Base-by-base conservation (phyloP, 1,284 basidiomycete genomes). In the Fomitiporia mediterranea region DNA sequence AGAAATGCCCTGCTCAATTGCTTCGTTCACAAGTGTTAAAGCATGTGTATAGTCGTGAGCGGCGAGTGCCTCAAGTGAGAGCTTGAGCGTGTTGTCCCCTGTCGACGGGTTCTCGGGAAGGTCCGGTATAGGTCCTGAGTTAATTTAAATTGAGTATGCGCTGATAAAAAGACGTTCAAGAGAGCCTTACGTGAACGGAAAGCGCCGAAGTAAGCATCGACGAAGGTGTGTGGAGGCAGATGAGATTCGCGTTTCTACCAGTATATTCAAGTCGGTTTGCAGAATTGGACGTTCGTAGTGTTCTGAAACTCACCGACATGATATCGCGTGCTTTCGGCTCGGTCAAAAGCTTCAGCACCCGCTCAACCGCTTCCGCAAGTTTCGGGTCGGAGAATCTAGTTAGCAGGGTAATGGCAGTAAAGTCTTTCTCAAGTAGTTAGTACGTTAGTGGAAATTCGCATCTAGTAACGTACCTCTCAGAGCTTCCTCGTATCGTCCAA, bases 341-440 rank as follows among this genome's bases (percentile, higher is more conserved):
- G 0, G 95, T 82, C 35, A 97, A 74, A 64, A 87, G 86, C 74
- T 95, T 96, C 64, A 99, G 73, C 39, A 97, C 93, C 40, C 94
- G 85, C 72, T 99, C 97, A 11, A 99, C 93, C 1, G 90, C 77
- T 56, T 85, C 79, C 4, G 90, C 84, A 2, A 94, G 89, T 0
- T 75, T 67, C 63, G 90, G 84, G 67, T 96, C 94, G 68, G 86
- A 78, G 82, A 99, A 98, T 66, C 89, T 86, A 68, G 96, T 93
- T 44, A 99, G 80, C 62, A 99, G 97, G 13, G 94, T 94, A 0
- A 91, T 88, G 7, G 97, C 93, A 0, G 96, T 98, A 76, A 90
- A 99, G 72, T 99, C 96, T 94, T 57, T 46, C 40, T 34, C 46
- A 37, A 37, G 23, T 17, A 46, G 27, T 17, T 35, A 43, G 47